Conservation (phyloP, 192 early-diverging fungal genomes). For the Entomortierella parvispora region DNA sequence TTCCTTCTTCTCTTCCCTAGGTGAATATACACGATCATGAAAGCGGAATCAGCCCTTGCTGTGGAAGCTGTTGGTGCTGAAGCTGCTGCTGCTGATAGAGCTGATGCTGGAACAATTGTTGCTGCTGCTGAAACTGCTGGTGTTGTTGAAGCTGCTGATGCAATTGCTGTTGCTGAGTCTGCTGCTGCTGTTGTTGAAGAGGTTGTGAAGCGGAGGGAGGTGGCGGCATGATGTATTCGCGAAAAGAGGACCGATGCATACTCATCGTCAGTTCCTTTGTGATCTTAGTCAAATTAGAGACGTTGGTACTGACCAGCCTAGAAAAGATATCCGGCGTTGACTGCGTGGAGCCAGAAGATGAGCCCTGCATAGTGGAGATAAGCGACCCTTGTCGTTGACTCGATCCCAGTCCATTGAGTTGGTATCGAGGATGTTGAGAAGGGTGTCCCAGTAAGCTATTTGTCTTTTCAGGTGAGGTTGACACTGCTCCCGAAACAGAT, state of each 20-base stretch:
- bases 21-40: no score
- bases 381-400: not conserved
- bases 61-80: not conserved
- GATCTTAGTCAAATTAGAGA: conserved; percentile 42
- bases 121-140: no score
- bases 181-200: not conserved
- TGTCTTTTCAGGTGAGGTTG: no score
- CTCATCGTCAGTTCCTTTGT: conserved; percentile 45
- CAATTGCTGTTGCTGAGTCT: not conserved
- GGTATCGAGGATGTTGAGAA: no score
- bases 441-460: no score
- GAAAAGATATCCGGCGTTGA: conserved; percentile 34
- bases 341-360: not conserved
- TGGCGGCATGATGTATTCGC: conserved; percentile 15
- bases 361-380: not conserved
- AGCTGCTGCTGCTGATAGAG: no score
- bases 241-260: conserved; percentile 42
- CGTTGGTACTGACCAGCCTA: conserved; percentile 37
- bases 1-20: no score
- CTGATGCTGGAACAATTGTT: no score
- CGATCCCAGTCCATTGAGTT: no score
- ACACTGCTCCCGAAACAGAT: no score
- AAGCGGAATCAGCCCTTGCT: no score
- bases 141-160: not conserved
- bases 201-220: not conserved